These are phyloP conservation scores for Colletotrichum gigasporum DNA, from an alignment of 2,329 filamentous ascomycete genomes.

Conservation along the genomic window DNA sequence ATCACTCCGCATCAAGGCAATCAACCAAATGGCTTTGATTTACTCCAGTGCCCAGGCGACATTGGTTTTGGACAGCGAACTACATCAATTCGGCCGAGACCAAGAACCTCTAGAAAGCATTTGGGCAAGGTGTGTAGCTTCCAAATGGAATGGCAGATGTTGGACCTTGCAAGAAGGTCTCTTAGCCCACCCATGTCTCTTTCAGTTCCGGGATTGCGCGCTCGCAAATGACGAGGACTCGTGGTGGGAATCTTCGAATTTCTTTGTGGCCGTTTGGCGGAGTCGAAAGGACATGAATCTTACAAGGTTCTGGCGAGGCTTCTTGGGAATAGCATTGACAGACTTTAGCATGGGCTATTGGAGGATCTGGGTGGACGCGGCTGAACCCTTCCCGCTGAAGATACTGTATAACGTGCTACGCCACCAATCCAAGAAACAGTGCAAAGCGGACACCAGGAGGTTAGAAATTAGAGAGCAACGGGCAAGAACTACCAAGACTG, in stretches of 20 bases:
- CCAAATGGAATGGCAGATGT: neutral
- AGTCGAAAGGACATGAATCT: neutral
- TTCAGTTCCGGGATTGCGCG: neutral
- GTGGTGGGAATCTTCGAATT: too few relatives aligned
- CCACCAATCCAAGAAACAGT: neutral
- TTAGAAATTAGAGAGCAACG: neutral
- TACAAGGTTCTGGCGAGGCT: too few relatives aligned
- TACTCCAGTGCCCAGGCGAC: neutral
- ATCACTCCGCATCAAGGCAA: neutral
- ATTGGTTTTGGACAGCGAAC: neutral
- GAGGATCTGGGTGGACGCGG: neutral
- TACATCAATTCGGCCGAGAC: neutral
- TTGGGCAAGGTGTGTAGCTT: neutral
- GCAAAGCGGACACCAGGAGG: neutral
- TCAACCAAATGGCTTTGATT: neutral
- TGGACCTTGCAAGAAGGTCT: neutral
- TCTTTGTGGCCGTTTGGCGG: neutral
- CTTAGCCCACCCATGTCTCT: neutral
- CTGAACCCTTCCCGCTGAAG: neutral
- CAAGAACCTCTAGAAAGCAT: neutral
- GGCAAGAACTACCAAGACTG: fast-evolving
- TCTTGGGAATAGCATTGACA: too few relatives aligned
- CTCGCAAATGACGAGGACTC: neutral
- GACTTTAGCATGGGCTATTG: too few relatives aligned
- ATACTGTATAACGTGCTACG: neutral